phyloP scores from a whole-genome alignment of 129 eudicot species.

The Solidago caesia region DNA sequence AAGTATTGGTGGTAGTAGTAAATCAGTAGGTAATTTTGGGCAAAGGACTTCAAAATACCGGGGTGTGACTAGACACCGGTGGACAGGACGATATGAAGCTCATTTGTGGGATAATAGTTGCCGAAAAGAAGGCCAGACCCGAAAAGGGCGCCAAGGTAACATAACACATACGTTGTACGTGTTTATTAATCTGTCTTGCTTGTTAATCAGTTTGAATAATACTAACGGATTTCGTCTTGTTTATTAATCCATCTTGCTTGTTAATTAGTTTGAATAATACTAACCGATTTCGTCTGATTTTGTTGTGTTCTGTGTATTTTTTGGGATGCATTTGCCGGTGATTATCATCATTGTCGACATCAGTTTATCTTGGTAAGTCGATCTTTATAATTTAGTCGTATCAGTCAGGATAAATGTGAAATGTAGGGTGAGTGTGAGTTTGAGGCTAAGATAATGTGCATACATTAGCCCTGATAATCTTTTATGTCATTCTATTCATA shows the following conservation, averaged over 20 bases:
- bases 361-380: slow-evolving; percentile 78
- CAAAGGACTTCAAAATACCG: slow-evolving; percentile 90
- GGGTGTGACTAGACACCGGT: slow-evolving; percentile 89
- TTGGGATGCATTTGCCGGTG: slow-evolving; percentile 3
- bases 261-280: background rate
- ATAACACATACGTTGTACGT: too few species aligned
- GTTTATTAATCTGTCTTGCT: too few species aligned
- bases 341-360: background rate
- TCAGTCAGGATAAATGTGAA: background rate
- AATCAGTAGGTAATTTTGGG: slow-evolving; percentile 67
- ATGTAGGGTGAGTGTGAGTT: background rate
- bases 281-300: slow-evolving; percentile 9
- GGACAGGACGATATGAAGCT: slow-evolving; percentile 98
- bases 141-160: slow-evolving; percentile 96
- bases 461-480: too few species aligned
- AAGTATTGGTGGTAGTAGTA: slow-evolving; percentile 36
- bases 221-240: too few species aligned
- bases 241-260: background rate
- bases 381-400: background rate
- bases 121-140: slow-evolving; percentile 86
- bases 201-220: too few species aligned
- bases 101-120: slow-evolving; percentile 94
- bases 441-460: too few species aligned
- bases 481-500: too few species aligned
- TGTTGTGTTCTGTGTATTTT: slow-evolving; percentile 9